Evolutionary conservation across 2,329 filamentous ascomycete species (phyloP), one percentile per base, ranked within the genome.

Genomic region (Claviceps citrina): DNA sequence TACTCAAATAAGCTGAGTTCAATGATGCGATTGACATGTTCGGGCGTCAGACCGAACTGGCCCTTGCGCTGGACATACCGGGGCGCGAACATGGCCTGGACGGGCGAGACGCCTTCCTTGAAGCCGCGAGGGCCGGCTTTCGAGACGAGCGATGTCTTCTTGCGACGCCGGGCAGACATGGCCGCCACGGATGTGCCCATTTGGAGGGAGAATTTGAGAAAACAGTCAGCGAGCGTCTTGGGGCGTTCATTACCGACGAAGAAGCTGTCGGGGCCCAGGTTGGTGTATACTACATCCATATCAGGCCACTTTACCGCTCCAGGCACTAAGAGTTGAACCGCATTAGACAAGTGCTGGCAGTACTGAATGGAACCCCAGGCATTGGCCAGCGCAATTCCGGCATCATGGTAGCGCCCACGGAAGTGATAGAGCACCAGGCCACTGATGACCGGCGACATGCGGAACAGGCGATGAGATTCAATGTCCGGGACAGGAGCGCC

Each of bases 311-410:
- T 20, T 5, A 3, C 1, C 16, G 10, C 8, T 20, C 12, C 16
- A 7, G 13, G 24, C 10, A 13, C 15, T 13, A 20, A 13, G 4
- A 5, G 25, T 4, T n/a, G 25, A 8, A 30, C n/a, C 13, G 3
- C 62, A 36, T 65, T 61, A 50, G 67, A 67, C 1, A 70, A 46
- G 35, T 70, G 65, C 1, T 44, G 45, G 0, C 54, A 45, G 34
- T 53, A 60, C 9, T 55, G 45, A 9, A 66, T 51, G 0, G 62
- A 60, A 1, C 61, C 60, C 58, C 57, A 67, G 1, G 56, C 56
- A 35, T 60, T 57, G 8, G 48, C 50, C 13, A 64, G 53, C 0
- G 39, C 34, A 9, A 64, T 45, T 2, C 63, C 54, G 0, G 53
- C 7, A 1, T 62, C 49, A 26, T 59, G 54, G 15, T 54, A 52